These are phyloP conservation scores for Citrus sinensis DNA, from an alignment of 345 rosid genomes.

Conservation along the genomic window DVS_A1.0 CM039162.1:5755501-5756000, in stretches of 20 bases:
- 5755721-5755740: not conserved
- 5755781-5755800: conserved; percentile 3
- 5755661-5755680: conserved; percentile 75
- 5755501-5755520: conserved; percentile 15
- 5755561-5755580: conserved; percentile 1
- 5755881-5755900: no score
- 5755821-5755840: no score
- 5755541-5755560: not conserved
- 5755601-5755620: conserved; percentile 85
- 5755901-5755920: not conserved
- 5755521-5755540: not conserved
- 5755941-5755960: not conserved
- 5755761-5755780: not conserved
- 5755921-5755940: no score
- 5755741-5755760: not conserved
- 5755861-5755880: no score
- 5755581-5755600: conserved; percentile 63
- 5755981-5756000: not conserved
- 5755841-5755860: no score
- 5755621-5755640: conserved; percentile 54
- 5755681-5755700: conserved; percentile 17
- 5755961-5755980: not conserved
- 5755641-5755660: conserved; percentile 45
- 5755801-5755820: conserved; percentile 5
- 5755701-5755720: not conserved